Conservation (phyloP, 768 basidiomycete species). For the Tephrocybe sp. region DNA sequence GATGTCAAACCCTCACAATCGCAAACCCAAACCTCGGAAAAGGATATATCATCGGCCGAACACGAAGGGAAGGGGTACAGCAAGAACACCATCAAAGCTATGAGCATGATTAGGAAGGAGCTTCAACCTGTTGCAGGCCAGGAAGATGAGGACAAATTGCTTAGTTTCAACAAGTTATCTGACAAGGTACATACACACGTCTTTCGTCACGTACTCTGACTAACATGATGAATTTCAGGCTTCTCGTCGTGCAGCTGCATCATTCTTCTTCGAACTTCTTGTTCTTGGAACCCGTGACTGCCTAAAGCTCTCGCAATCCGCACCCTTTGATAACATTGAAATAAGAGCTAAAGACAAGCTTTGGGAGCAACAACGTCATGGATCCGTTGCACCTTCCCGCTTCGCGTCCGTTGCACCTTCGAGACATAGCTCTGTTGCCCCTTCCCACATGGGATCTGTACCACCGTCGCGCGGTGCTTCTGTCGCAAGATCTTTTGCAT, state of each 20-base stretch:
- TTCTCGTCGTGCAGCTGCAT: conserved; percentile 85
- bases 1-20: conserved; percentile 55
- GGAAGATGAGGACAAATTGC: conserved; percentile 50
- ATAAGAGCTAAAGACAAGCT: conserved; percentile 78
- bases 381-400: conserved; percentile 27
- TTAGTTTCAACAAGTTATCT: conserved; percentile 79
- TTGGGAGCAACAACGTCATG: conserved; percentile 65
- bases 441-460: conserved; percentile 20
- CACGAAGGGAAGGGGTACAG: conserved; percentile 75
- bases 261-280: conserved; percentile 97
- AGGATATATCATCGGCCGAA: conserved; percentile 36
- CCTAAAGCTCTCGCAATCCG: conserved; percentile 71
- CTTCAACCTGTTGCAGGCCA: conserved; percentile 51
- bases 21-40: conserved; percentile 46
- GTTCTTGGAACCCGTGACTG: conserved; percentile 93
- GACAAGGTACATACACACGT: conserved; percentile 54
- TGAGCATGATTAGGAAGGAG: conserved; percentile 71
- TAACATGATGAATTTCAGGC: conserved; percentile 46
- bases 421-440: conserved; percentile 16
- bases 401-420: conserved; percentile 23
- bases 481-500: conserved; percentile 44
- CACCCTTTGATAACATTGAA: conserved; percentile 83
- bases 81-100: conserved; percentile 84
- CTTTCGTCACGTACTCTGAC: conserved; percentile 1
- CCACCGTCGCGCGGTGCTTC: conserved; percentile 30